A percentile compares a stretch with the other conserved stretches of the same genome.
These are phyloP conservation scores for Colletotrichum sp. DNA, from an alignment of 2,329 filamentous ascomycete genomes.

Conservation along the genomic window DNA sequence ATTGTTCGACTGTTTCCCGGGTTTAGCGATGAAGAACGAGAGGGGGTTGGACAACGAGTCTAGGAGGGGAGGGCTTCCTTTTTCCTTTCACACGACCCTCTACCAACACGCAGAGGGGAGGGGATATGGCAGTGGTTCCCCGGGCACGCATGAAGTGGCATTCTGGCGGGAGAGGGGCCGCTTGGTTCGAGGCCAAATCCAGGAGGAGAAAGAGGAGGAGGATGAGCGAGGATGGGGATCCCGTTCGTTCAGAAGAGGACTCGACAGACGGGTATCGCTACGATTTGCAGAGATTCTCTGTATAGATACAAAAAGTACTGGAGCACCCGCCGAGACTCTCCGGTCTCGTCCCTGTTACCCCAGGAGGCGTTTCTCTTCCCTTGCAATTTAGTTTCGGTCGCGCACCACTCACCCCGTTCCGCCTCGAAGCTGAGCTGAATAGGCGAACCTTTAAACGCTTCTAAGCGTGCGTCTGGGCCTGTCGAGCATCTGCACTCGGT, in stretches of 20 bases:
- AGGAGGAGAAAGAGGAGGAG: background rate
- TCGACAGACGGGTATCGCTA: background rate
- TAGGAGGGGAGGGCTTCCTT: background rate
- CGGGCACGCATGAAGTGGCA: background rate
- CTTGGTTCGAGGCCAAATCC: background rate
- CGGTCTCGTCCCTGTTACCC: background rate
- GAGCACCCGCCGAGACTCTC: slow-evolving; percentile 19
- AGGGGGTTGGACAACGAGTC: background rate
- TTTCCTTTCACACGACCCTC: background rate
- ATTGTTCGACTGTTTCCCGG: slow-evolving; percentile 25
- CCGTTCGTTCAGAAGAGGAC: background rate
- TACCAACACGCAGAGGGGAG: background rate
- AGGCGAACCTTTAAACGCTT: background rate
- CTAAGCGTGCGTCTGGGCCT: background rate
- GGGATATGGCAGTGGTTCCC: background rate
- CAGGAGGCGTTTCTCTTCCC: slow-evolving; percentile 1
- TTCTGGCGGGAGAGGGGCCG: background rate
- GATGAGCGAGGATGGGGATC: background rate
- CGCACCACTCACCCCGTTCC: background rate
- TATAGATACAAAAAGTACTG: slow-evolving; percentile 19
- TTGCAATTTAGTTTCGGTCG: background rate
- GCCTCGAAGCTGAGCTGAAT: slow-evolving; percentile 1
- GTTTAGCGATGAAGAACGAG: slow-evolving; percentile 26
- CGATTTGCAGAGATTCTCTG: background rate
- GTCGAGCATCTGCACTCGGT: background rate